phyloP scores from a whole-genome alignment of 164 flowering plant species.

The Protea cynaroides region DNA sequence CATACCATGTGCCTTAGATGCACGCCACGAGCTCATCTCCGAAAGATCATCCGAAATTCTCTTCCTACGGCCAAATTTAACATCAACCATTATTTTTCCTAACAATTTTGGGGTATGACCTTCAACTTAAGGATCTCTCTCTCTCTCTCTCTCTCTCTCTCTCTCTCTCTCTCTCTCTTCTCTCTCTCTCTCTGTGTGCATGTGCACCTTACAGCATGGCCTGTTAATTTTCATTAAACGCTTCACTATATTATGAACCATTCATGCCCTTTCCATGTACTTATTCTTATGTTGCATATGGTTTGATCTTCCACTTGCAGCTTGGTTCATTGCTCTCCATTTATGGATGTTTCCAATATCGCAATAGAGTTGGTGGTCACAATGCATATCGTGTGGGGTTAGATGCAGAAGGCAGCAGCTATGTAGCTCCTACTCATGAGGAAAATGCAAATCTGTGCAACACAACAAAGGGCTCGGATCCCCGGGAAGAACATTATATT shows the following conservation, averaged over 20 bases:
- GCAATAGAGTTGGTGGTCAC: constrained; percentile 38
- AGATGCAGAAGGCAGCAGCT: constrained; percentile 52
- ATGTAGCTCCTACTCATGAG: constrained; percentile 14
- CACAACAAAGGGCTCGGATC: constrained; percentile 17
- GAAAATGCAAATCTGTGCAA: constrained; percentile 16
- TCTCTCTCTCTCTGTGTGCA: neutral
- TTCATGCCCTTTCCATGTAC: neutral
- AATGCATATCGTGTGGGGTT: constrained; percentile 22
- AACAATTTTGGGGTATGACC: constrained; percentile 90
- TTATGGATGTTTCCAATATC: constrained; percentile 61
- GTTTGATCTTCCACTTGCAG: constrained; percentile 30
- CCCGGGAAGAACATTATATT: constrained; percentile 14
- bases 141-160: neutral
- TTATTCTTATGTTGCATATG: constrained; percentile 4
- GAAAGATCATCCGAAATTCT: too few species aligned
- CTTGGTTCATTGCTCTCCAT: constrained; percentile 70
- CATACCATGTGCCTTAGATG: too few species aligned
- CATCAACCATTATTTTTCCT: too few species aligned
- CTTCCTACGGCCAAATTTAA: too few species aligned
- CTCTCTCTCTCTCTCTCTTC: too few species aligned
- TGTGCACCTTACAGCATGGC: neutral
- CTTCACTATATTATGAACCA: neutral
- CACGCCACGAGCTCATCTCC: too few species aligned
- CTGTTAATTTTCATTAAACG: neutral
- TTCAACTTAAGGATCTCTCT: neutral